Evolutionary conservation across 1,284 basidiomycete genomes (phyloP).

Genomic region (Sphaerobolus stellatus): DNA sequence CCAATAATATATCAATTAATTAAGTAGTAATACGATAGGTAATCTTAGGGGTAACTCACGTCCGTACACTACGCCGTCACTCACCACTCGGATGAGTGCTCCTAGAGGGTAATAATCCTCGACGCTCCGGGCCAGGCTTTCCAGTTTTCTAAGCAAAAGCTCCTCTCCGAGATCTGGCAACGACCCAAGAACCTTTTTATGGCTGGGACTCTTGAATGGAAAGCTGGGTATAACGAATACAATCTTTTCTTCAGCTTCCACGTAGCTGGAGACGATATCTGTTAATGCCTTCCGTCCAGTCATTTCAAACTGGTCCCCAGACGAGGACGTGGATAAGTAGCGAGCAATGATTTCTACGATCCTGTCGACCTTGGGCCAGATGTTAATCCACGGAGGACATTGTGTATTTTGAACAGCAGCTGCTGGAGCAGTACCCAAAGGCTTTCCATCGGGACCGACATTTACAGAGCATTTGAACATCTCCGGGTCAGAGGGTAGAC

Average conservation of each 20-base stretch:
- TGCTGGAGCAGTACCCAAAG: too few species aligned
- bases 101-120: neutral
- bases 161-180: neutral
- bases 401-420: too few species aligned
- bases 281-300: neutral
- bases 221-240: neutral
- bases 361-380: too few species aligned
- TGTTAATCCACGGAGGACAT: too few species aligned
- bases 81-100: neutral
- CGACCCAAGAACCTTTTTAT: neutral
- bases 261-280: neutral
- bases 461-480: too few species aligned
- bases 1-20: neutral
- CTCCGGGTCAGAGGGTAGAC: too few species aligned
- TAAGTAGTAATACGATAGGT: neutral
- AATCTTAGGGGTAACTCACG: neutral
- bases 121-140: neutral
- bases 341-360: neutral
- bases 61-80: neutral
- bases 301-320: neutral
- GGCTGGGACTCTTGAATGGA: neutral
- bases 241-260: neutral
- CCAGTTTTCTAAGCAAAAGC: neutral
- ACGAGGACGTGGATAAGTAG: neutral
- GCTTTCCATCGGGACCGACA: too few species aligned